phyloP scores from a whole-genome alignment of 768 basidiomycete species.

The Macrolepiota albuminosa region DNA sequence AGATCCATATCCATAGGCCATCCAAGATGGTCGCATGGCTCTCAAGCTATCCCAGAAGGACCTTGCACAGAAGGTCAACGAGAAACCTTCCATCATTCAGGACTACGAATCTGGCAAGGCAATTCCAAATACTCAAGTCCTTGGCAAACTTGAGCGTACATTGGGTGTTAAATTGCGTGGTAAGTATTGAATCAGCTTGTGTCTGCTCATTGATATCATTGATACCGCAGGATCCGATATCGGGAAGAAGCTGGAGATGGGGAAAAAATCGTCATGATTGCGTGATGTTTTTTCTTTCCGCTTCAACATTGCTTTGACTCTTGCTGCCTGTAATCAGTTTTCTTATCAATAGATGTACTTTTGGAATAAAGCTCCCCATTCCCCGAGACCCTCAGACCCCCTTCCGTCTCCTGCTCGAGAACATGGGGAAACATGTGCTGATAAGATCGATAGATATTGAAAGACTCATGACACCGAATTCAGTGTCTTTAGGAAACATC shows the following conservation, averaged over 20 bases:
- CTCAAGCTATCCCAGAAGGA: constrained; percentile 87
- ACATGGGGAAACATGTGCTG: neutral
- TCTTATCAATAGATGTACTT: constrained; percentile 10
- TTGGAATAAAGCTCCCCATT: neutral
- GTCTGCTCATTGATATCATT: neutral
- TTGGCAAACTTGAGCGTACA: constrained; percentile 82
- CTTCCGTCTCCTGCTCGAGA: neutral
- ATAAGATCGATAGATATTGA: neutral
- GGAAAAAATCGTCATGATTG: constrained; percentile 62
- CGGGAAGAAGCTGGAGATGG: constrained; percentile 80
- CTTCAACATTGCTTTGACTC: constrained; percentile 22
- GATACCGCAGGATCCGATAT: constrained; percentile 59
- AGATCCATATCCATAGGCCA: constrained; percentile 46
- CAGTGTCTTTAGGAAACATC: constrained; percentile 14
- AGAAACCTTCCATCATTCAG: constrained; percentile 83
- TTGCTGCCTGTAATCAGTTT: constrained; percentile 21
- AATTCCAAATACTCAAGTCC: constrained; percentile 80
- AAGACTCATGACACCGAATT: neutral
- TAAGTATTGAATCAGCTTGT: constrained; percentile 26
- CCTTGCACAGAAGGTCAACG: constrained; percentile 88
- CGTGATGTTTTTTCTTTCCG: constrained; percentile 24
- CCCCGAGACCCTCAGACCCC: neutral
- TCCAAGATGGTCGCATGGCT: constrained; percentile 75
- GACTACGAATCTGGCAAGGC: constrained; percentile 90
- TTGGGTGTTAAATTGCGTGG: constrained; percentile 90